Conservation (phyloP, 2,329 filamentous ascomycete genomes). For the Myriosclerotinia duriaeana region DNA sequence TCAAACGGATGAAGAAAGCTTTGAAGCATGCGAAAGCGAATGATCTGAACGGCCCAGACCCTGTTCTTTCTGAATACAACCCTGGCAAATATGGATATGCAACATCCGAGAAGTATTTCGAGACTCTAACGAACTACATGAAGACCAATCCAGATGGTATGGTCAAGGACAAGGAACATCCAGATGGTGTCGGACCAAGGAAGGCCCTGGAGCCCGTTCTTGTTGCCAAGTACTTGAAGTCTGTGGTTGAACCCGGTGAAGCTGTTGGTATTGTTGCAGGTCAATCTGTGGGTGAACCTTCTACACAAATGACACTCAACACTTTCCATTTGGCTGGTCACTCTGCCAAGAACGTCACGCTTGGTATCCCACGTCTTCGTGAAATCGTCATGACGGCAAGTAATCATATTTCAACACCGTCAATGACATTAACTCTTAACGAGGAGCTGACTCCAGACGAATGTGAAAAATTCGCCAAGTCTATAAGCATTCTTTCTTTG, state of each 20-base stretch:
- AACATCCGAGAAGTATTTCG: slow-evolving; percentile 84
- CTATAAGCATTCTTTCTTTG: slow-evolving; percentile 81
- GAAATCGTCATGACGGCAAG: slow-evolving; percentile 99
- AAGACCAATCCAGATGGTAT: slow-evolving; percentile 70
- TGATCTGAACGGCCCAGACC: slow-evolving; percentile 60
- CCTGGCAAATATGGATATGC: slow-evolving; percentile 79
- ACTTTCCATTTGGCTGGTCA: slow-evolving; percentile 99
- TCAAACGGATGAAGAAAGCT: slow-evolving; percentile 73
- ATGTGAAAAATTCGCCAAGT: slow-evolving; percentile 81
- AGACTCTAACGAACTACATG: slow-evolving; percentile 70
- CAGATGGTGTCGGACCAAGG: slow-evolving; percentile 39
- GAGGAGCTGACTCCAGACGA: slow-evolving; percentile 67
- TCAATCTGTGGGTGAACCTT: slow-evolving; percentile 94
- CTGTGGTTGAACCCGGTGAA: slow-evolving; percentile 90
- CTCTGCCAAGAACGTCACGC: slow-evolving; percentile 96
- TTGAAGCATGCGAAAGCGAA: slow-evolving; percentile 67
- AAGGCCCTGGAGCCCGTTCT: slow-evolving; percentile 68
- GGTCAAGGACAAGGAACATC: slow-evolving; percentile 51
- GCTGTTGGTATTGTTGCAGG: slow-evolving; percentile 95
- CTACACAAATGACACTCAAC: slow-evolving; percentile 98
- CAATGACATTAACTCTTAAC: slow-evolving; percentile 81
- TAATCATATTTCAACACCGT: slow-evolving; percentile 81
- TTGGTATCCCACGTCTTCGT: slow-evolving; percentile 93
- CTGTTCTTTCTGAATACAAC: slow-evolving; percentile 69
- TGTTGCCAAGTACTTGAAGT: slow-evolving; percentile 88